Conservation (phyloP, 306 rosid species). For the Luffa aegyptiaca region DNA sequence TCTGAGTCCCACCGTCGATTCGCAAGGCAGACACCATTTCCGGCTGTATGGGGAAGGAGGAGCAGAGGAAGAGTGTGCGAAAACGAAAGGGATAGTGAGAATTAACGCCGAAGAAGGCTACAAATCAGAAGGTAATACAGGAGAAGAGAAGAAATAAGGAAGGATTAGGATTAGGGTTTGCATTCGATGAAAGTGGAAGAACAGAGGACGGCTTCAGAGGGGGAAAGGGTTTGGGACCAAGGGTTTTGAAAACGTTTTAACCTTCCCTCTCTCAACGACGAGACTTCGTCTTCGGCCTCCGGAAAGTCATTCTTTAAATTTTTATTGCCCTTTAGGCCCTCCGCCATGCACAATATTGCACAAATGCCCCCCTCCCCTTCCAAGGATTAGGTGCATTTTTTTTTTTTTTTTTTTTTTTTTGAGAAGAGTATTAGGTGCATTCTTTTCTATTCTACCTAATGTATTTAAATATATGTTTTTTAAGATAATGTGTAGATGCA, state of each 20-base stretch:
- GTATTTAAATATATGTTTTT: too few species aligned
- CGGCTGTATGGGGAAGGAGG: neutral
- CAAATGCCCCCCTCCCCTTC: neutral
- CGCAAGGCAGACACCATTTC: constrained; percentile 58
- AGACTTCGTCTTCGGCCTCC: neutral
- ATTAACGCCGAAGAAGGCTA: neutral
- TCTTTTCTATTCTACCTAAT: too few species aligned
- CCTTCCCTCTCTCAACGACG: constrained; percentile 5
- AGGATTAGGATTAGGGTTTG: constrained; percentile 32
- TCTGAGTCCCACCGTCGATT: constrained; percentile 62
- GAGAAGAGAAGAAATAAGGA: neutral
- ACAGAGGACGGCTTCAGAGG: constrained; percentile 23
- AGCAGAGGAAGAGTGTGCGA: constrained; percentile 6
- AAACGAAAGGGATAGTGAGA: neutral
- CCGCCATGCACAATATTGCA: neutral
- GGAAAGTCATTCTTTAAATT: neutral
- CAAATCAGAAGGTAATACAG: constrained; percentile 26
- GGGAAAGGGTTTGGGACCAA: constrained; percentile 15
- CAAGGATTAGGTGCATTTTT: too few species aligned
- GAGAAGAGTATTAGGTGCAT: too few species aligned
- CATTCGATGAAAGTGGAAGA: constrained; percentile 16
- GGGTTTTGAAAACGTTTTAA: constrained; percentile 41
- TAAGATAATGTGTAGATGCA: too few species aligned
- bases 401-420: too few species aligned
- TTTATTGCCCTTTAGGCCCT: neutral